Evolutionary conservation across 2,329 filamentous ascomycete genomes (phyloP).

Genomic region (Pseudopithomyces chartarum): DNA sequence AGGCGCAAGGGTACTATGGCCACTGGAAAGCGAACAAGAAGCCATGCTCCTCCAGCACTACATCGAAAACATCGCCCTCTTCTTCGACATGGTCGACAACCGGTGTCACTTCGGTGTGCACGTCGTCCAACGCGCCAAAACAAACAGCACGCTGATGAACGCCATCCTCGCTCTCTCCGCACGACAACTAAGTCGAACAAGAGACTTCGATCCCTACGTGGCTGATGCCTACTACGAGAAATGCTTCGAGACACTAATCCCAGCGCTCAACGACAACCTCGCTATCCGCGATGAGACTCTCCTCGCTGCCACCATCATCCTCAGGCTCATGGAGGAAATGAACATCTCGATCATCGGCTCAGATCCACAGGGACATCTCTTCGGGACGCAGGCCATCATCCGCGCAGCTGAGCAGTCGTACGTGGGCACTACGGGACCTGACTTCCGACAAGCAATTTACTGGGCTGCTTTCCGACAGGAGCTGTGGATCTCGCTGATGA

Average conservation of each 20-base stretch:
- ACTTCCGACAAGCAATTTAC: conserved; percentile 43
- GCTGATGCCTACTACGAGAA: conserved; percentile 50
- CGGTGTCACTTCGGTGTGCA: conserved; percentile 40
- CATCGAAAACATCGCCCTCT: conserved; percentile 43
- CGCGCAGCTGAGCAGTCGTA: conserved; percentile 41
- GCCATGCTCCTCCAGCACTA: conserved; percentile 45
- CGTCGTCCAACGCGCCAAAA: conserved; percentile 43
- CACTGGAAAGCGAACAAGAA: conserved; percentile 42
- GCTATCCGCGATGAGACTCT: conserved; percentile 48
- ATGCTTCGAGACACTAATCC: conserved; percentile 48
- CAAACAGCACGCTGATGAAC: conserved; percentile 48
- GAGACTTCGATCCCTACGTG: conserved; percentile 46
- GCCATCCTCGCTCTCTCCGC: conserved; percentile 50
- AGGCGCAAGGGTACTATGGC: conserved; percentile 39
- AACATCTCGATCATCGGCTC: conserved; percentile 45
- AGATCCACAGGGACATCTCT: conserved; percentile 46
- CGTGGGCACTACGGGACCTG: conserved; percentile 35
- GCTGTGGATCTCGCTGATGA: conserved; percentile 45
- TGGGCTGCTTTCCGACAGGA: conserved; percentile 47
- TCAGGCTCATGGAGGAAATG: conserved; percentile 50
- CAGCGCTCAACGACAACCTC: conserved; percentile 46
- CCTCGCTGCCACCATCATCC: conserved; percentile 48
- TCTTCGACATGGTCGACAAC: conserved; percentile 45
- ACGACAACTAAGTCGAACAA: conserved; percentile 48
- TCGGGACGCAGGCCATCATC: conserved; percentile 45